Base-by-base conservation (phyloP, 805 yeast species). In the Starmerella stigmatis region DNA sequence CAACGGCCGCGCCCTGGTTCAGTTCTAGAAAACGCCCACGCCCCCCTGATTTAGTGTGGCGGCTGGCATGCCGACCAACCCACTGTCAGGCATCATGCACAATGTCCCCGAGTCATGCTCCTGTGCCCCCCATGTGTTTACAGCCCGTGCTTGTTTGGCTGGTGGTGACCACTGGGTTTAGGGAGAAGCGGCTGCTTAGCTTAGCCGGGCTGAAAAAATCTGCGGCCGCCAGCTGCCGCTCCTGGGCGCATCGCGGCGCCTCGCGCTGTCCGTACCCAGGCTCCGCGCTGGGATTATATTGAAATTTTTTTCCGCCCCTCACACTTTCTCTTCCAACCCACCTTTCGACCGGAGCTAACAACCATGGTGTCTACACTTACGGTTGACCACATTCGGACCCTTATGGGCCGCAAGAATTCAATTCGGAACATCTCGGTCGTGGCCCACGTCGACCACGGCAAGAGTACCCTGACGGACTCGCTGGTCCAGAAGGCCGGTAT, bases 391-490 rank as follows among this genome's bases (percentile, higher is more conserved):
- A 89, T 92, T 81, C 94, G 98, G 77, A 86, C 74, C 68, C 81
- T 89, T 74, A 89, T 89, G 98, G 97, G 92, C 94, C 82, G 81
- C 75, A 96, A 88, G 78, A 82, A 96, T 74, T 89, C 89, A 71
- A 96, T 92, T 68, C 96, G 98, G 79, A 92, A 92, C 94, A 92
- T 89, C 94, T 89, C 97, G 74, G 98, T 89, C 73, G 92, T 92
- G 81, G 98, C 98, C 67, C 98, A 89, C 78, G 97, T 89, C 83
- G 98, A 89, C 80, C 98, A 92, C 79, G 98, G 98, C 77, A 89
- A 89, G 74, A 88, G 96, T 61, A 89, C 98, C 64, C 81, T 89
- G 73, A 89, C 98, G 73, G 98, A 89, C 75, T 92, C 98, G 58
- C 82, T 89, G 69, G 97, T 89, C 64, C 97, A 89, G 78, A 82